Evolutionary conservation across 371 early-diverging fungal genomes (phyloP).

Genomic region (Lichtheimia corymbifera): DNA sequence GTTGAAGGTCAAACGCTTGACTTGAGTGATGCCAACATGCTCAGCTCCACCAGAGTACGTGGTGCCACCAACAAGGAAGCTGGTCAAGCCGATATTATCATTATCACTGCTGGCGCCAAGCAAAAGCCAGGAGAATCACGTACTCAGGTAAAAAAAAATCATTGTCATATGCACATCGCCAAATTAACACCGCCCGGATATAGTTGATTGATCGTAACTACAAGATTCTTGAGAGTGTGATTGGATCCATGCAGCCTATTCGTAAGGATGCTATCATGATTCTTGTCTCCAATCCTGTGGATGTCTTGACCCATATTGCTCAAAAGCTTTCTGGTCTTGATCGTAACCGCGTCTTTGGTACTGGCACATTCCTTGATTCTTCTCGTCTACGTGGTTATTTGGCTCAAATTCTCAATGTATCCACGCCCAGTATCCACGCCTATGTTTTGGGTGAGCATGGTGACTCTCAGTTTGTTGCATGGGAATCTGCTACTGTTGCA

Average conservation of each 20-base stretch:
- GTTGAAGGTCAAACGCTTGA: conserved; percentile 80
- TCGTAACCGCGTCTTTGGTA: conserved; percentile 78
- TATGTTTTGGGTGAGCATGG: conserved; percentile 90
- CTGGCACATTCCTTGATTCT: conserved; percentile 85
- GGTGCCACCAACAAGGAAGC: conserved; percentile 67
- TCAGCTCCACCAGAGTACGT: conserved; percentile 65
- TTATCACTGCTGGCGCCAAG: conserved; percentile 89
- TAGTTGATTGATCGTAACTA: conserved; percentile 81
- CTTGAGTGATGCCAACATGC: conserved; percentile 74
- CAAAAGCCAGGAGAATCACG: conserved; percentile 80
- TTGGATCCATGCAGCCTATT: conserved; percentile 76
- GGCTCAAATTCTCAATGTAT: conserved; percentile 59
- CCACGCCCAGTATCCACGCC: conserved; percentile 76
- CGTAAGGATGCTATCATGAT: conserved; percentile 70
- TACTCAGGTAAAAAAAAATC: conserved; percentile 40
- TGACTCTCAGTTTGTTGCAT: conserved; percentile 82
- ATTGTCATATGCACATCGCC: neutral
- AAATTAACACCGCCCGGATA: neutral
- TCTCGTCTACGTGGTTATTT: conserved; percentile 72
- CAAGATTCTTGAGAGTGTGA: conserved; percentile 68
- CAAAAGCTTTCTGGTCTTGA: conserved; percentile 81
- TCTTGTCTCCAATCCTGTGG: conserved; percentile 84
- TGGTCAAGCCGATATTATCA: conserved; percentile 82
- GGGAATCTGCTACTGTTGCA: conserved; percentile 76
- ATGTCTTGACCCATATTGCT: conserved; percentile 81